Evolutionary conservation across 306 rosid species (phyloP).

Genomic region (Luffa acutangula): DNA sequence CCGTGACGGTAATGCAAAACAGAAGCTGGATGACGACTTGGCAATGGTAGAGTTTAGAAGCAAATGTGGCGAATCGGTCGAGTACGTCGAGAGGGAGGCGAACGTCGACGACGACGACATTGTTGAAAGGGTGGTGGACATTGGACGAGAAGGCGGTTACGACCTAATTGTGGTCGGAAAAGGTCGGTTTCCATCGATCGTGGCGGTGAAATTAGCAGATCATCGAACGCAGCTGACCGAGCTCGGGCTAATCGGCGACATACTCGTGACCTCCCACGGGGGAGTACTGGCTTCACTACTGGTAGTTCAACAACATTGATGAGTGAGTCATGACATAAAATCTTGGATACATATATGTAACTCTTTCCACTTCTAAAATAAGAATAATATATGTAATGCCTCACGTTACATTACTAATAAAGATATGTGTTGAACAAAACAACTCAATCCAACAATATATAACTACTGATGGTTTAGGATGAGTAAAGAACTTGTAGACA

Average conservation of each 20-base stretch:
- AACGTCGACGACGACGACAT: conserved; percentile 12
- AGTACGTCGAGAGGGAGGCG: conserved; percentile 34
- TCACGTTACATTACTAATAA: too few species aligned
- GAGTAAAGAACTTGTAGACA: too few species aligned
- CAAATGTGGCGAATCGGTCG: conserved; percentile 31
- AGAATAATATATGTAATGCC: too few species aligned
- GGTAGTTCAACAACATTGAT: conserved; percentile 43
- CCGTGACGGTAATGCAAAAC: not conserved
- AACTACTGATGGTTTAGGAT: too few species aligned
- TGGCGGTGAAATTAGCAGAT: conserved; percentile 44
- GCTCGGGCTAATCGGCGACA: conserved; percentile 63
- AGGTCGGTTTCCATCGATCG: conserved; percentile 46
- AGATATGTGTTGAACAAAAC: too few species aligned
- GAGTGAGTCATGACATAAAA: too few species aligned
- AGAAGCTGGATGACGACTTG: conserved; percentile 46
- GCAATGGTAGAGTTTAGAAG: conserved; percentile 31
- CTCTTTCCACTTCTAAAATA: too few species aligned
- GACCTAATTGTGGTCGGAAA: conserved; percentile 55
- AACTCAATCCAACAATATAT: too few species aligned
- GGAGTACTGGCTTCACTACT: conserved; percentile 36
- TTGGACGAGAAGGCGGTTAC: conserved; percentile 34
- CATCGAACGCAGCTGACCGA: conserved; percentile 46
- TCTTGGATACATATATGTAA: too few species aligned
- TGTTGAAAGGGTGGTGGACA: conserved; percentile 38
- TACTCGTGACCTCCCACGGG: conserved; percentile 30